phyloP scores from a whole-genome alignment of 176 grass and related monocot genomes.

The Oryza meyeriana region DNA sequence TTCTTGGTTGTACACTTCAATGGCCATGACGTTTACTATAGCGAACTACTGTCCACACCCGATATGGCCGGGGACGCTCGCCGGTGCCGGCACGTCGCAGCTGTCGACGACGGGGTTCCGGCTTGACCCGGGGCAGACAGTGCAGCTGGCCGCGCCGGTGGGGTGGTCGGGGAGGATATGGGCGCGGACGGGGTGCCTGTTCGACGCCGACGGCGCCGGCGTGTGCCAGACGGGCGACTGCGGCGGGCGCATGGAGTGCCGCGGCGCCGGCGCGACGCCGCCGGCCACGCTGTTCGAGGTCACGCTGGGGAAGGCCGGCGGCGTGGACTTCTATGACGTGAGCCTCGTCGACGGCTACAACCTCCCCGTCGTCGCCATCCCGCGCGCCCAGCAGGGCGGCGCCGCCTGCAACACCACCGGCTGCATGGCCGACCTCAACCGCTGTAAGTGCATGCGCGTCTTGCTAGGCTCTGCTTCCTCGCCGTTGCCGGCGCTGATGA shows the following conservation, averaged over 20 bases:
- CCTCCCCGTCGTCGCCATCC: conserved; percentile 64
- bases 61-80: conserved; percentile 86
- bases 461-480: too few species aligned
- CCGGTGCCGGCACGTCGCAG: conserved; percentile 70
- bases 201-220: conserved; percentile 61
- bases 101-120: conserved; percentile 73
- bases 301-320: conserved; percentile 57
- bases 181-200: conserved; percentile 84
- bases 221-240: conserved; percentile 90
- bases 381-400: conserved; percentile 35
- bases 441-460: conserved; percentile 35
- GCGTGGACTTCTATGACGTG: conserved; percentile 72
- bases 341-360: conserved; percentile 97
- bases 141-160: conserved; percentile 39
- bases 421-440: conserved; percentile 79
- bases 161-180: conserved; percentile 92
- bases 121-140: conserved; percentile 58
- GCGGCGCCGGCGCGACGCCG: conserved; percentile 52
- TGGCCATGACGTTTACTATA: conserved; percentile 60
- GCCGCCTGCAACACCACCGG: conserved; percentile 68
- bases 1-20: conserved; percentile 10
- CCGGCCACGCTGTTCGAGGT: conserved; percentile 92
- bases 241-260: conserved; percentile 61
- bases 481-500: not conserved
- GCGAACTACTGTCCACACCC: conserved; percentile 75